phyloP scores from a whole-genome alignment of 108 stramenopile species.

The Aurantiochytrium sp. region DNA sequence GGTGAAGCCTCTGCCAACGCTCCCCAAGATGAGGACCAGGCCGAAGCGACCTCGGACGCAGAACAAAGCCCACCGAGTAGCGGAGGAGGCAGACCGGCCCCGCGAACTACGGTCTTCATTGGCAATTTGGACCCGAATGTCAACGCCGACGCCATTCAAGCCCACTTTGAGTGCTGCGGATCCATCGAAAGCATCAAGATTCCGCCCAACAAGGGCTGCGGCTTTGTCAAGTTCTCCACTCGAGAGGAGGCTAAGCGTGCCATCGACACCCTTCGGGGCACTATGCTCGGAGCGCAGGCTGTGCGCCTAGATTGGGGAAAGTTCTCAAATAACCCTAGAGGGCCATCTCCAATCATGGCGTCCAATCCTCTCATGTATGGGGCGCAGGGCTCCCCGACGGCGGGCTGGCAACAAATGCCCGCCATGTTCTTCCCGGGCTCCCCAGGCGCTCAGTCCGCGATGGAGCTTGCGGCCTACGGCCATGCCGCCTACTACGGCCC shows the following conservation, averaged over 20 bases:
- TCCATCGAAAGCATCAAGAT: conserved; percentile 15
- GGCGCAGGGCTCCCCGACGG: background rate
- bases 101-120: conserved; percentile 6
- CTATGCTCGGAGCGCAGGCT: background rate
- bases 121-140: background rate
- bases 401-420: background rate
- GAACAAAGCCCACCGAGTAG: background rate
- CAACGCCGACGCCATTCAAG: background rate
- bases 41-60: background rate
- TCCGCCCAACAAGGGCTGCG: conserved; percentile 1
- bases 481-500: background rate
- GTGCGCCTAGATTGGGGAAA: background rate
- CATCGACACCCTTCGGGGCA: background rate
- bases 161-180: background rate
- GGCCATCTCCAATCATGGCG: background rate
- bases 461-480: background rate
- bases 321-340: background rate
- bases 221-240: background rate
- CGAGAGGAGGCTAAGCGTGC: background rate
- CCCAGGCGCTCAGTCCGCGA: background rate
- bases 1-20: background rate
- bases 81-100: background rate
- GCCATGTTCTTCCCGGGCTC: background rate
- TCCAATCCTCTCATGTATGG: background rate
- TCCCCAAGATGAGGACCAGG: background rate